These are phyloP conservation scores for Eucalyptus sp. DNA, from an alignment of 345 rosid genomes.

Conservation along the genomic window DNA sequence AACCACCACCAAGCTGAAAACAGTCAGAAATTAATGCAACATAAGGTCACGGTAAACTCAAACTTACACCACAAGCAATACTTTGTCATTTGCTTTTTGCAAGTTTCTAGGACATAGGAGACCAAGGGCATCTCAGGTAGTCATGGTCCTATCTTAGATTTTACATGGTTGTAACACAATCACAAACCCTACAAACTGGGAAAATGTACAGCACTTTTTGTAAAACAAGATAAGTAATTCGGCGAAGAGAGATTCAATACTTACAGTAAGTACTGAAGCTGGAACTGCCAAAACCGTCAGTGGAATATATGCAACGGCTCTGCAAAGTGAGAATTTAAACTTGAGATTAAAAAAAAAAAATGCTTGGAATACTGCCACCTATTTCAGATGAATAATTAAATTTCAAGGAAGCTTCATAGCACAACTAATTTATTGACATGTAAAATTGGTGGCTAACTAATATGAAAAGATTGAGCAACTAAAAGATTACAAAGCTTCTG, in stretches of 20 bases:
- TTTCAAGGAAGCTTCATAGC: neutral
- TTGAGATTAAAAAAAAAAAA: neutral
- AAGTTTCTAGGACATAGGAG: neutral
- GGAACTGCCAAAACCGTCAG: constrained; percentile 97
- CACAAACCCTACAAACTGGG: neutral
- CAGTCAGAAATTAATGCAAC: neutral
- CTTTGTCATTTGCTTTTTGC: neutral
- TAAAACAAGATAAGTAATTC: neutral
- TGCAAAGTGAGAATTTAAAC: constrained; percentile 16
- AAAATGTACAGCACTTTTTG: neutral
- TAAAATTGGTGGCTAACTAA: neutral
- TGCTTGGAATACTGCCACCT: neutral
- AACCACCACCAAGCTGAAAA: constrained; percentile 95
- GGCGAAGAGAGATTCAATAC: neutral
- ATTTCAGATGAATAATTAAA: neutral
- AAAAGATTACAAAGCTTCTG: neutral
- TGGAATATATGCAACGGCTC: constrained; percentile 94
- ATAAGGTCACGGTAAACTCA: neutral
- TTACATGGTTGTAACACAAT: neutral
- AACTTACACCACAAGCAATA: neutral
- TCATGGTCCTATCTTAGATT: neutral
- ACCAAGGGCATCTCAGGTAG: neutral
- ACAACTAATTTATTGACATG: neutral
- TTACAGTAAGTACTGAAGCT: constrained; percentile 95
- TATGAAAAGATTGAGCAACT: neutral